Percentiles rank a stretch among this genome's conserved stretches.
Conservation (phyloP, 805 yeast species). For the Sungouiella thailandica region DNA sequence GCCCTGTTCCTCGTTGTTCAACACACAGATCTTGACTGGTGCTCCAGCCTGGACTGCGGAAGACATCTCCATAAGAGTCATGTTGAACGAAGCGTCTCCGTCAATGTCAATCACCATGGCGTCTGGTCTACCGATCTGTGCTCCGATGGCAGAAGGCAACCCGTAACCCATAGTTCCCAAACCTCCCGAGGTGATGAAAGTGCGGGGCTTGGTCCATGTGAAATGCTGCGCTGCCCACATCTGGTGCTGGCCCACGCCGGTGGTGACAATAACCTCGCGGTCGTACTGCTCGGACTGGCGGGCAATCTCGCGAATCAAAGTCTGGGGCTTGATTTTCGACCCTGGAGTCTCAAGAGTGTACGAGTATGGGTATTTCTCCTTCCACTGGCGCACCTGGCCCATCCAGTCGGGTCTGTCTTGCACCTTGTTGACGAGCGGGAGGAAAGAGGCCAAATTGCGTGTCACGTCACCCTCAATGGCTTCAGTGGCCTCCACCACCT, state of each 20-base stretch:
- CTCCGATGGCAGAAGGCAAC: constrained; percentile 96
- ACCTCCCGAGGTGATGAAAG: constrained; percentile 97
- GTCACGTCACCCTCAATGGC: constrained; percentile 97
- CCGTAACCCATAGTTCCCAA: constrained; percentile 99
- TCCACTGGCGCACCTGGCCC: constrained; percentile 71
- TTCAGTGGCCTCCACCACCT: constrained; percentile 93
- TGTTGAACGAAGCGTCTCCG: constrained; percentile 98
- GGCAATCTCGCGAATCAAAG: constrained; percentile 75
- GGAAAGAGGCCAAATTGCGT: constrained; percentile 61
- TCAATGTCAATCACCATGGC: constrained; percentile 94
- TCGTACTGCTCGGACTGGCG: constrained; percentile 58
- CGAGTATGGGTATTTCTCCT: constrained; percentile 76
- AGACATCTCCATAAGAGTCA: constrained; percentile 90
- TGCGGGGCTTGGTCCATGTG: constrained; percentile 89
- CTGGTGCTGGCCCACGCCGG: constrained; percentile 99
- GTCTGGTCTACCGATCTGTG: constrained; percentile 93
- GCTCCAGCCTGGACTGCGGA: constrained; percentile 92
- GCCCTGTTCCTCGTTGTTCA: constrained; percentile 98
- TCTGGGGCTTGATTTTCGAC: constrained; percentile 85
- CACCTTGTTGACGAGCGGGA: constrained; percentile 66
- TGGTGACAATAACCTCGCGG: constrained; percentile 82
- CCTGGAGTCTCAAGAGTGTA: constrained; percentile 80
- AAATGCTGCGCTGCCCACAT: constrained; percentile 99
- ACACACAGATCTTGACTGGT: constrained; percentile 82
- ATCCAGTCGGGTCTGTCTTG: constrained; percentile 78